Evolutionary conservation across 768 basidiomycete species (phyloP).

Genomic region (Cystofilobasidium ferigula): DNA sequence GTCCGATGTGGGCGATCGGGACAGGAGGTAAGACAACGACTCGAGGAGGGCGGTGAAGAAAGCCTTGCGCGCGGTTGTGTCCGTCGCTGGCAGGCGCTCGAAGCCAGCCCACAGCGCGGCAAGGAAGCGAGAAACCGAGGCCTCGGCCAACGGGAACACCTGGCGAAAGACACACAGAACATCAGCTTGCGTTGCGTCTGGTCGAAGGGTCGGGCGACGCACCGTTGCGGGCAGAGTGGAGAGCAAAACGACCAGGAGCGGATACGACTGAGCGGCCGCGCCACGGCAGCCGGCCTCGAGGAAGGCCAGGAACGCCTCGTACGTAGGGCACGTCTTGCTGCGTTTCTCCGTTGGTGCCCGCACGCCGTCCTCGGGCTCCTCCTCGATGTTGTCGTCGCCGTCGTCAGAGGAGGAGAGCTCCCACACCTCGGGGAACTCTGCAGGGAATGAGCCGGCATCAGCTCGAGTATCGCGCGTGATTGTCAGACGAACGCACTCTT

Average conservation of each 20-base stretch:
- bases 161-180: slow-evolving; percentile 17
- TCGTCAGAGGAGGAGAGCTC: slow-evolving; percentile 40
- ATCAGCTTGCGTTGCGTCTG: no score
- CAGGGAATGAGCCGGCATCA: no score
- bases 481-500: slow-evolving; percentile 46
- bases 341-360: neutral
- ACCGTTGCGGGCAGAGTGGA: slow-evolving; percentile 67
- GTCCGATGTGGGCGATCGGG: slow-evolving; percentile 22
- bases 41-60: slow-evolving; percentile 63
- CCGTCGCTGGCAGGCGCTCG: slow-evolving; percentile 43
- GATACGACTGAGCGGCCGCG: slow-evolving; percentile 67
- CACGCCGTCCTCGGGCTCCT: slow-evolving; percentile 37
- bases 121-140: slow-evolving; percentile 50
- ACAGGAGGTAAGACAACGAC: slow-evolving; percentile 51
- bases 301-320: slow-evolving; percentile 65
- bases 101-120: slow-evolving; percentile 72
- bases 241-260: slow-evolving; percentile 63
- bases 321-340: slow-evolving; percentile 38
- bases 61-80: slow-evolving; percentile 47
- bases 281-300: slow-evolving; percentile 68
- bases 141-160: slow-evolving; percentile 34
- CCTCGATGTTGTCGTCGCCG: slow-evolving; percentile 39
- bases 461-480: slow-evolving; percentile 2
- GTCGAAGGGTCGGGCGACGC: neutral
- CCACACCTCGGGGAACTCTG: slow-evolving; percentile 63